These are phyloP conservation scores for Parastagonospora avenae DNA, from an alignment of 2,329 filamentous ascomycete genomes.

Conservation along the genomic window DNA sequence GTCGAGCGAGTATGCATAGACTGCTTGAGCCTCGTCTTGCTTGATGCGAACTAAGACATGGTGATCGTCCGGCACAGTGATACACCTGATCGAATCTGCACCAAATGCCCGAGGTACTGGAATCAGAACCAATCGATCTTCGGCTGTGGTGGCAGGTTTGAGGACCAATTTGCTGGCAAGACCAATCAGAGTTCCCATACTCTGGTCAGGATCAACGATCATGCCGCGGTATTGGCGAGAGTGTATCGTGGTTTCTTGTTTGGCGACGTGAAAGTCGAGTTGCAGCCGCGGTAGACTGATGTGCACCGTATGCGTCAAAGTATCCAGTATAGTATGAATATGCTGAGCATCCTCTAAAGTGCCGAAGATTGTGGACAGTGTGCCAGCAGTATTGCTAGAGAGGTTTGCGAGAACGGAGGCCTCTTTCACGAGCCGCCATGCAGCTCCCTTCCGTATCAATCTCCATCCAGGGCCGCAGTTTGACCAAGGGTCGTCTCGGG, in stretches of 20 bases:
- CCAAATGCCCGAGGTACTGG: conserved; percentile 3
- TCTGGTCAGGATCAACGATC: conserved; percentile 27
- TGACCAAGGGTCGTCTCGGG: conserved; percentile 9
- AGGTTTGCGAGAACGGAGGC: conserved; percentile 8
- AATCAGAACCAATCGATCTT: conserved; percentile 48
- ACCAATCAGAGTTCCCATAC: conserved; percentile 24
- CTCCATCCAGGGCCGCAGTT: conserved; percentile 13
- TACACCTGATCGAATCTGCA: conserved; percentile 14
- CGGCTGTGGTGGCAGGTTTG: conserved; percentile 3
- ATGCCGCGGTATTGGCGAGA: conserved; percentile 29
- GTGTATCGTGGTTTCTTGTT: conserved; percentile 7
- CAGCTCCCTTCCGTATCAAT: conserved; percentile 9
- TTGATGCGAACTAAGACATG: conserved; percentile 19
- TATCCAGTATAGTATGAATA: conserved; percentile 23
- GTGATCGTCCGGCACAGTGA: not conserved
- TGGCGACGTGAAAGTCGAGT: conserved; percentile 6
- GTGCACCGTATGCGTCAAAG: not conserved
- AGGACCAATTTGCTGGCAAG: conserved; percentile 29
- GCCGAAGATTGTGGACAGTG: conserved; percentile 17
- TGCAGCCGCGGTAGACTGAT: conserved; percentile 19
- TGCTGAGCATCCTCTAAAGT: conserved; percentile 20
- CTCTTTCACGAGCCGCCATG: conserved; percentile 21
- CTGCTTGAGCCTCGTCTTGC: conserved; percentile 15
- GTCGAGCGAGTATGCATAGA: conserved; percentile 59
- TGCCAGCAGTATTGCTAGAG: conserved; percentile 9